Base-by-base conservation (phyloP, 1,284 basidiomycete genomes). In the Retiboletus flavoniger region DNA sequence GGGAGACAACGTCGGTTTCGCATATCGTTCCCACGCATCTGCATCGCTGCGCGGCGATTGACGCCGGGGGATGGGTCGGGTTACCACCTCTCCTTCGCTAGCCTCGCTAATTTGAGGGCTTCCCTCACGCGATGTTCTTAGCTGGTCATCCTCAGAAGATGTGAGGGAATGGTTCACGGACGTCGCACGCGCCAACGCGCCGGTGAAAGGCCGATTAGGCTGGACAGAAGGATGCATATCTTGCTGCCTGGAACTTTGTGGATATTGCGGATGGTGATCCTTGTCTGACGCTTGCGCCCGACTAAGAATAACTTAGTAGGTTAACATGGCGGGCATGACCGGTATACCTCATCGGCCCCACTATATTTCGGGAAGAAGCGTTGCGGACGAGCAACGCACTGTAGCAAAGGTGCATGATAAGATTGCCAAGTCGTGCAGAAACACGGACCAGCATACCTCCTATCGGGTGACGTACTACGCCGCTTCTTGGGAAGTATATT, bases 1-100 rank as follows among this genome's bases (percentile, higher is more conserved):
- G 14, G 67, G 14, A 42, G 70, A 68, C 54, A 72, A 50, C 19
- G 71, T 73, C 51, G 69, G 72, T 43, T 70, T 66, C 21, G 68
- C 68, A 44, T 71, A 69, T 41, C 65, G 61, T 43, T 70, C 68
- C 68, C 68, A 70, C 47, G 60, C 50, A 14, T 73, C 68, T 38
- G 42, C 50, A 31, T 69, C 69, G 31, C 49, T 50, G 36, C 69
- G 69, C 9, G 68, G 66, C 7, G 71, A 69, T n/a, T 50, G 66
- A 42, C 64, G 67, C 16, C 49, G 69, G 24, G 45, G 38, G 11
- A 54, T 35, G 14, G 60, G 60, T 16, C 57, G 68, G 7, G 44
- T 43, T 17, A 52, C 43, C 31, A 47, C 38, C 26, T 54, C 63
- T 16, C 50, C 65, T 55, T 69, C 70, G 41, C 67, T 72, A 14